phyloP scores from a whole-genome alignment of 306 rosid genomes.

The Cucurbita argyrosperma region DNA sequence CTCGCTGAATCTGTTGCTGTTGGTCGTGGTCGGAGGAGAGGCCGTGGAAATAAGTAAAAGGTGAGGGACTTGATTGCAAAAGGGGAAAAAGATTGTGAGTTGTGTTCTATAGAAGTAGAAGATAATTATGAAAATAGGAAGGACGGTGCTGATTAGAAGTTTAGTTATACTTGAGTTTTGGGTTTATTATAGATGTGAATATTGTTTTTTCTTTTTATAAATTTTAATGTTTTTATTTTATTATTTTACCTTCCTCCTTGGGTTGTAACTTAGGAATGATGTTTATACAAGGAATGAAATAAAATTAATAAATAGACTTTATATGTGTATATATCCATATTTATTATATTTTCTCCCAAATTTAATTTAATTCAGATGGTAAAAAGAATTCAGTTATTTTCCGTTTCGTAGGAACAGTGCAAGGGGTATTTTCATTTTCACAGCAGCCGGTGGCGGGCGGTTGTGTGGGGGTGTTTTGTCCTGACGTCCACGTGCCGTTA shows the following conservation, averaged over 20 bases:
- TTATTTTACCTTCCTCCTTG: background rate
- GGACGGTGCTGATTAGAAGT: slow-evolving; percentile 19
- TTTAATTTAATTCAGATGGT: background rate
- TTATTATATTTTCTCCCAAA: no score
- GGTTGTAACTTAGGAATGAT: slow-evolving; percentile 1
- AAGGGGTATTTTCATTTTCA: background rate
- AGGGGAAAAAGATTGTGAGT: background rate
- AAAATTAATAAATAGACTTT: slow-evolving; percentile 7
- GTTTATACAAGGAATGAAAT: slow-evolving; percentile 16
- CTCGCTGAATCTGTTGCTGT: background rate
- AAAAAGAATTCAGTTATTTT: background rate
- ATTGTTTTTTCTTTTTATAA: slow-evolving; percentile 1
- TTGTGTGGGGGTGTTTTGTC: slow-evolving; percentile 10
- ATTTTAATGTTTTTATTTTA: background rate
- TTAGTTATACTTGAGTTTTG: slow-evolving; percentile 54
- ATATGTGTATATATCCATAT: background rate
- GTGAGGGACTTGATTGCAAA: slow-evolving; percentile 21
- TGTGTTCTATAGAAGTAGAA: background rate
- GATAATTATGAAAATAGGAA: slow-evolving; percentile 1
- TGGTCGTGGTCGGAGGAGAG: no score
- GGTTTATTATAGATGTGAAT: slow-evolving; percentile 43
- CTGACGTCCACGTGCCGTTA: slow-evolving; percentile 10
- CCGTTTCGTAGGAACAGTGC: background rate
- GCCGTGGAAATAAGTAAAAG: background rate
- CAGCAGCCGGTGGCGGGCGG: slow-evolving; percentile 18